phyloP scores from a whole-genome alignment of 345 rosid genomes.

The Pistacia integerrima region DNA sequence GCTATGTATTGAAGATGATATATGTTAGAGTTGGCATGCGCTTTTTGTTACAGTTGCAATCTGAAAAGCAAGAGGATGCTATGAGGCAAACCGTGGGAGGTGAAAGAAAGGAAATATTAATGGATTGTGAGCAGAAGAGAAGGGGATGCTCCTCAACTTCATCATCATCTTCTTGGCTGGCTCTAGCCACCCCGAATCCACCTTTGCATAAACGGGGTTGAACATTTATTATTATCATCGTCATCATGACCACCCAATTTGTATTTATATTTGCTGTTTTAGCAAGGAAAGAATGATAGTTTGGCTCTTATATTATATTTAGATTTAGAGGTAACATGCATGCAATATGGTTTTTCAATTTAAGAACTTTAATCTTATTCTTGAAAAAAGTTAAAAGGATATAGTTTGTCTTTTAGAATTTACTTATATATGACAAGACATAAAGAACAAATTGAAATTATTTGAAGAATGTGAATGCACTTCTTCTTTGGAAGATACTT shows the following conservation, averaged over 20 bases:
- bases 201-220: slow-evolving; percentile 16
- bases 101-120: slow-evolving; percentile 12
- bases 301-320: background rate
- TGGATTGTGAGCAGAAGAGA: slow-evolving; percentile 19
- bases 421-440: too few species aligned
- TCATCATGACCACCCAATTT: background rate
- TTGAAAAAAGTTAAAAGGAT: background rate
- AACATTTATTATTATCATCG: background rate
- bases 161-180: slow-evolving; percentile 28
- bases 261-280: background rate
- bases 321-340: background rate
- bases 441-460: too few species aligned
- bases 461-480: too few species aligned
- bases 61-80: slow-evolving; percentile 21
- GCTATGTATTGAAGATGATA: background rate
- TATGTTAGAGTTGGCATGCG: background rate
- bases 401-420: background rate
- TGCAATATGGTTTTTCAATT: too few species aligned
- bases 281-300: background rate
- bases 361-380: too few species aligned
- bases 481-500: too few species aligned
- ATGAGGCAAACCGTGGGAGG: slow-evolving; percentile 3
- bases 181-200: slow-evolving; percentile 27
- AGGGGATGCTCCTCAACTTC: slow-evolving; percentile 13
- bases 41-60: slow-evolving; percentile 24